Base-by-base conservation (phyloP, 352 stramenopile genomes). In the Globisporangium recalcitrans region DNA sequence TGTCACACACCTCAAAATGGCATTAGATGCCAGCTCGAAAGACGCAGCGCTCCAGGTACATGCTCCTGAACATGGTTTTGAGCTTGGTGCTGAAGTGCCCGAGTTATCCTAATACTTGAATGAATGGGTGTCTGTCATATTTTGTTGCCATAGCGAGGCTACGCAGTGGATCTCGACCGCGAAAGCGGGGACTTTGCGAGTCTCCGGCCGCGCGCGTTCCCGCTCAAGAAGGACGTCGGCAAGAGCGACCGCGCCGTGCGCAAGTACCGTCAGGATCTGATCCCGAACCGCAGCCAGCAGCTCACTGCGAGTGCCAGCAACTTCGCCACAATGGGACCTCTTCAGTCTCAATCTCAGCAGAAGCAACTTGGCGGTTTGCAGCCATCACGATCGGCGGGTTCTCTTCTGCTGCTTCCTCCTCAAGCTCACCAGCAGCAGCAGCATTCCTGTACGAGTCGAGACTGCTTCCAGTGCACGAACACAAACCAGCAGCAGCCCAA, bases 211-310 rank as follows among this genome's bases (percentile, higher is more conserved):
- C 71, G 73, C 6, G 63, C 71, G 14, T 71, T 87, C 22, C 26
- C 70, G 31, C 64, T 75, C 27, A 70, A 80, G 36, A 83, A 87
- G 9, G 53, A 82, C 60, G 75, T 89, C n/a, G 64, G 67, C 6
- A 67, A 67, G 13, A 83, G 78, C 22, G 82, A 89, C 36, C 77
- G 82, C 29, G 78, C 78, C 4, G 82, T 89, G 53, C 78, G 82
- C 8, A 90, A 76, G 59, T 91, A 87, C 60, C 75, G 80, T 21
- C 75, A 76, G 31, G 75, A 91, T 58, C 62, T 87, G 52, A 87
- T 89, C 40, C 78, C 75, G 10, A 75, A 88, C 59, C 78, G 82
- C 7, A 84, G 78, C 19, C 71, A 83, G 5, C 63, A 73, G 24
- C 56, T 70, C 21, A 89, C 72, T 8, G 73, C 75, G 29, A 84